Evolutionary conservation across 306 rosid species (phyloP), one percentile per base, ranked within the genome.

Genomic region (Fragaria ananassa): DNA sequence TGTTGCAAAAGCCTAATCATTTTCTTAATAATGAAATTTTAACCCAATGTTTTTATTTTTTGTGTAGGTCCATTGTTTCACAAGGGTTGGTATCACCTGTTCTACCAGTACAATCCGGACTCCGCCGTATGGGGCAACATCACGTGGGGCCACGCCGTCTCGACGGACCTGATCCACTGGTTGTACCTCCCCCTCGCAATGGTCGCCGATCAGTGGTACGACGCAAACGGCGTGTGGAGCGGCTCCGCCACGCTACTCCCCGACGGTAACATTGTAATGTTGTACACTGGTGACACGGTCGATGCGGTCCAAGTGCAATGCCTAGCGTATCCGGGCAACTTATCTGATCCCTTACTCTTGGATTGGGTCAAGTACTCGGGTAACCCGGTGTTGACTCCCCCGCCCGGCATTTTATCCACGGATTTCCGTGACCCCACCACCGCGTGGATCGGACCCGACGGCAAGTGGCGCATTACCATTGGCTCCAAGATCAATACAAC

Each of bases 91-190:
- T 93, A 93, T 80, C 98, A 93, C 82, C 82, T 93, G 13, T 93
- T 93, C 74, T 93, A 93, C 72, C 97, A 93, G 68, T 93, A 93
- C 88, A 93, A 91, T 23, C 96, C 93, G 6, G 87, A 89, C 45
- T 93, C 97, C 9, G 96, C 97, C 0, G 75, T 88, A 69, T 93
- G 97, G 96, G 98, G 96, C 14, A 93, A 88, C 88, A 93, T 93
- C 44, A 74, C 96, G 2, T 93, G 98, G 98, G 98, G 96, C 21
- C 98, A 93, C 19, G 93, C 98, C 0, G 86, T 93, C 0, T 93
- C 98, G 0, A 76, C 42, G 49, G 98, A 93, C 83, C 51, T 93
- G 31, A 88, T 93, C 75, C 98, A 91, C 56, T 93, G 98, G 98
- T 75, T 88, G 49, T 85, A 93, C 75, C 97, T 93, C 17, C 97